phyloP scores from a whole-genome alignment of 768 basidiomycete genomes.

The Hygrocybe punicea region DNA sequence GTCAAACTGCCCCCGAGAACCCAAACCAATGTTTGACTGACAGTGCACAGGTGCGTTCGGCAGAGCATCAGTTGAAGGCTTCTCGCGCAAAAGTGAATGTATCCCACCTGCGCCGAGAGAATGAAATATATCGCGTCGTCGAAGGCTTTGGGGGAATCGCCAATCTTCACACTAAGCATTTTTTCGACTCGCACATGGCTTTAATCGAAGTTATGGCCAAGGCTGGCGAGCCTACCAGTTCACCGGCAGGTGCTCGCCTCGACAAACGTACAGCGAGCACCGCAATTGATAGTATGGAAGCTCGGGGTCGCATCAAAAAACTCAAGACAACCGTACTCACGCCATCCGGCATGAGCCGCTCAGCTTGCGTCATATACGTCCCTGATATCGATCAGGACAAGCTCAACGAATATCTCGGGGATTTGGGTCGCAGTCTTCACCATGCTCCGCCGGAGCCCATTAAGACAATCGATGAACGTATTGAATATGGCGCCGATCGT shows the following conservation, averaged over 20 bases:
- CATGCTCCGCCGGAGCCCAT: conserved; percentile 37
- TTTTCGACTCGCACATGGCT: conserved; percentile 62
- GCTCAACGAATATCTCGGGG: conserved; percentile 56
- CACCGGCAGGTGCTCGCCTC: conserved; percentile 60
- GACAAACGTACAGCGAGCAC: conserved; percentile 70
- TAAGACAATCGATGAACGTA: conserved; percentile 50
- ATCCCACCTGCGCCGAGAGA: conserved; percentile 75
- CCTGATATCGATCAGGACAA: conserved; percentile 51
- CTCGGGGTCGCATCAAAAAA: conserved; percentile 63
- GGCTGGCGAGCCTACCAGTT: conserved; percentile 67
- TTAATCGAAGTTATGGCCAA: conserved; percentile 56
- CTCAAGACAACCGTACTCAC: conserved; percentile 62
- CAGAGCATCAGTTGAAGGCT: not conserved
- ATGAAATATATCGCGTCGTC: conserved; percentile 69
- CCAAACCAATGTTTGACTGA: not conserved
- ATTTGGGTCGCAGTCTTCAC: conserved; percentile 44
- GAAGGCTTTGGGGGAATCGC: conserved; percentile 63
- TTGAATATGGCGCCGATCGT: conserved; percentile 53
- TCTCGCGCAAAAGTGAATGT: conserved; percentile 56
- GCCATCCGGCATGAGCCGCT: conserved; percentile 55
- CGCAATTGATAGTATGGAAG: conserved; percentile 60
- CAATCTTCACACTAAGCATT: conserved; percentile 63
- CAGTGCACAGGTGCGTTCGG: not conserved
- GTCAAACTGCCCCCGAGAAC: not conserved
- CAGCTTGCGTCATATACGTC: conserved; percentile 63